Evolutionary conservation across 306 rosid species (phyloP).

Genomic region (Begonia peltatifolia): DNA sequence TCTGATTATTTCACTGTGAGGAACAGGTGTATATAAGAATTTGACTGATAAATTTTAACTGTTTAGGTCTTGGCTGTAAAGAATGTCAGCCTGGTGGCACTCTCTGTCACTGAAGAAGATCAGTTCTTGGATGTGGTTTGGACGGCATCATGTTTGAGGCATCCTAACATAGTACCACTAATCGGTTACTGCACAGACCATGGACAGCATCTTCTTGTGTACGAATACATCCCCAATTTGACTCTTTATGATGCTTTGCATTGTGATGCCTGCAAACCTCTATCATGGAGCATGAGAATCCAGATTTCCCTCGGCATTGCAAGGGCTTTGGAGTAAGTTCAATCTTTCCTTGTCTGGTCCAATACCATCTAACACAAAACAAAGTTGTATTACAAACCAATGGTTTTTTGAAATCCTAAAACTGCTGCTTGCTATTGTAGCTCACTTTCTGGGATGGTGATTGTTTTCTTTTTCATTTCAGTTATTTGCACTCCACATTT

Average conservation of each 20-base stretch:
- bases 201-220: constrained; percentile 70
- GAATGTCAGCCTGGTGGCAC: constrained; percentile 45
- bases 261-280: constrained; percentile 39
- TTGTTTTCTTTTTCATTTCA: constrained; percentile 16
- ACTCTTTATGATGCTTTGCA: constrained; percentile 64
- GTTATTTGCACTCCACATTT: constrained; percentile 70
- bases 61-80: constrained; percentile 64
- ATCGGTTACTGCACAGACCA: constrained; percentile 73
- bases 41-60: not conserved
- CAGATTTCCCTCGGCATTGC: constrained; percentile 67
- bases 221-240: constrained; percentile 51
- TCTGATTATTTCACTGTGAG: no score
- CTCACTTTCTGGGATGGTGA: constrained; percentile 1
- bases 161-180: constrained; percentile 67
- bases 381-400: not conserved
- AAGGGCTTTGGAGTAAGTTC: constrained; percentile 75
- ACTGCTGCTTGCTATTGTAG: not conserved
- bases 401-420: not conserved
- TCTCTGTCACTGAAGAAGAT: constrained; percentile 65
- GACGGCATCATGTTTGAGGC: constrained; percentile 60
- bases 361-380: constrained; percentile 3
- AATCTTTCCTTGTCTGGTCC: constrained; percentile 8
- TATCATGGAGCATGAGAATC: constrained; percentile 70
- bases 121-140: constrained; percentile 70
- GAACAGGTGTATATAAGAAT: no score